Percentiles rank a stretch among this genome's conserved stretches.
phyloP scores from a whole-genome alignment of 768 basidiomycete genomes.

The Xerocomus potaroensis region DNA sequence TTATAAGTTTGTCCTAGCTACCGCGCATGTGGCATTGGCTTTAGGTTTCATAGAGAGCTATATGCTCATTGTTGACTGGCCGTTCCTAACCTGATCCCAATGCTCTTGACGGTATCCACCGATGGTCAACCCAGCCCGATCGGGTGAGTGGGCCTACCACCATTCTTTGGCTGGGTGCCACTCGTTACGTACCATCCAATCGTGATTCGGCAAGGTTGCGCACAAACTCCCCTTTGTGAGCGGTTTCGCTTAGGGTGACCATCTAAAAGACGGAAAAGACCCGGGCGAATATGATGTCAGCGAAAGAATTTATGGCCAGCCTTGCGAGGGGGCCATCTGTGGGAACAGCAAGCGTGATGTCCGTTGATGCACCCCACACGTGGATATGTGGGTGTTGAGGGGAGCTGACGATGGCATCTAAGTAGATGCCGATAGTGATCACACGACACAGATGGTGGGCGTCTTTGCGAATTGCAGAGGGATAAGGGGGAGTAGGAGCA shows the following conservation, averaged over 20 bases:
- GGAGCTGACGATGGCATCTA: no score
- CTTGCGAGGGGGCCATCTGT: no score
- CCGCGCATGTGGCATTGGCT: slow-evolving; percentile 22
- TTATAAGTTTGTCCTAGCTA: slow-evolving; percentile 14
- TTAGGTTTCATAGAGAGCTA: slow-evolving; percentile 20
- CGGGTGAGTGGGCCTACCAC: no score
- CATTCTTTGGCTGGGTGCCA: no score
- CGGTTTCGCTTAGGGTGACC: background rate
- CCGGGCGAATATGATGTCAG: slow-evolving; percentile 53
- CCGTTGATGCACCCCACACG: slow-evolving; percentile 36
- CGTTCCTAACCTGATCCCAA: slow-evolving; percentile 37
- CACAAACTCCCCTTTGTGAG: slow-evolving; percentile 58
- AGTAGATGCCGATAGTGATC: no score
- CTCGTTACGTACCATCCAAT: background rate
- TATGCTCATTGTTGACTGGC: slow-evolving; percentile 52
- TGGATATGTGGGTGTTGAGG: slow-evolving; percentile 59
- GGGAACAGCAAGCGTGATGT: no score
- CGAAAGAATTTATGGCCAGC: no score
- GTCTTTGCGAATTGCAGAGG: no score
- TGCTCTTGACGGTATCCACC: background rate
- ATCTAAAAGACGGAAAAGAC: slow-evolving; percentile 52
- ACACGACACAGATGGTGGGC: no score
- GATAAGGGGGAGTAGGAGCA: no score
- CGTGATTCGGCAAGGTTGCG: no score
- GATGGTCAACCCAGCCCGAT: no score